Evolutionary conservation across 306 rosid species (phyloP).

Genomic region (Chamaecrista fasciculata): DNA sequence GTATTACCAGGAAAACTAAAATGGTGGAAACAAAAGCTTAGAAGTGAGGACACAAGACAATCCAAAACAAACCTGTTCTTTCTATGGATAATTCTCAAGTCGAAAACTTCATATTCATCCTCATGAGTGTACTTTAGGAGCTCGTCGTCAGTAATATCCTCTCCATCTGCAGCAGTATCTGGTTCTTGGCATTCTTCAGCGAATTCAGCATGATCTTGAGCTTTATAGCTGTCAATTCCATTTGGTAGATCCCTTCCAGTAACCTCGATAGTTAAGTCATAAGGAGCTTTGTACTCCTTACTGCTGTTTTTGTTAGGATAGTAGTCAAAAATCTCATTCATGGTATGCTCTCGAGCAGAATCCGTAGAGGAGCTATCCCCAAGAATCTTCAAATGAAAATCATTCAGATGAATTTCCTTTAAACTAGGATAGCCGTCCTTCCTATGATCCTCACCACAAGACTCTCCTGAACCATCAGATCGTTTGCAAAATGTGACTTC

Average conservation of each 20-base stretch:
- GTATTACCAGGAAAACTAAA: constrained; percentile 21
- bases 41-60: not conserved
- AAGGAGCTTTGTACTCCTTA: constrained; percentile 38
- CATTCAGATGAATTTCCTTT: constrained; percentile 48
- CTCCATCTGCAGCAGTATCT: constrained; percentile 44
- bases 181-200: constrained; percentile 45
- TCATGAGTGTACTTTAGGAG: constrained; percentile 47
- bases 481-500: constrained; percentile 43
- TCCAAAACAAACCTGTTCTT: constrained; percentile 75
- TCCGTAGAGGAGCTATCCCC: constrained; percentile 48
- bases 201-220: constrained; percentile 34
- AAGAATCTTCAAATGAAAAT: constrained; percentile 36
- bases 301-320: constrained; percentile 29
- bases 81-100: constrained; percentile 84
- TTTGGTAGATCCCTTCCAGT: constrained; percentile 37
- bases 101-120: constrained; percentile 80
- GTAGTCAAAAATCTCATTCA: constrained; percentile 33
- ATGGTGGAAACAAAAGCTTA: constrained; percentile 23
- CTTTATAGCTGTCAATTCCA: constrained; percentile 34
- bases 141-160: constrained; percentile 57
- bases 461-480: constrained; percentile 39
- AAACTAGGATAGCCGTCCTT: constrained; percentile 39
- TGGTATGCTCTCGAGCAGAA: constrained; percentile 29
- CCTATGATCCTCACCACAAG: constrained; percentile 43
- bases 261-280: constrained; percentile 40